Evolutionary conservation across 306 rosid genomes (phyloP).

Genomic region (Prinsepia uniflora): DNA sequence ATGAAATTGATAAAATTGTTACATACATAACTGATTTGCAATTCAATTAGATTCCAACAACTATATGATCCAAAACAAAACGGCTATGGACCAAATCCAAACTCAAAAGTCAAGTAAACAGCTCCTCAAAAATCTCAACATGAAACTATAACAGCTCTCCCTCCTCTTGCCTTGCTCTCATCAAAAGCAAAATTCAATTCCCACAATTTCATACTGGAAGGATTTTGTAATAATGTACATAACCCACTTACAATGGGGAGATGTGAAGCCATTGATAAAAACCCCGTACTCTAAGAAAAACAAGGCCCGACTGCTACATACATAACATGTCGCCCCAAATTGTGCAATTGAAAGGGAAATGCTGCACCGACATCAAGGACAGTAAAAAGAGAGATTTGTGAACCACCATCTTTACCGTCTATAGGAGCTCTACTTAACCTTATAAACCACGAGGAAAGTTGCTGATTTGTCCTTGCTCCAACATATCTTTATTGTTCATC

Average conservation of each 20-base stretch:
- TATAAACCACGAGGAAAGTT: constrained; percentile 80
- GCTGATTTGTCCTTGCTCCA: constrained; percentile 91
- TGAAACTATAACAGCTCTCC: constrained; percentile 34
- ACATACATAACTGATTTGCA: constrained; percentile 30
- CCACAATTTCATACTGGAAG: constrained; percentile 49
- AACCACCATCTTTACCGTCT: constrained; percentile 33
- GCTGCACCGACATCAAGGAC: constrained; percentile 29
- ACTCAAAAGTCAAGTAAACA: constrained; percentile 26
- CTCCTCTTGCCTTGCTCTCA: constrained; percentile 23
- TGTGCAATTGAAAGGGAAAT: constrained; percentile 31
- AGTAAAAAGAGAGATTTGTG: constrained; percentile 29
- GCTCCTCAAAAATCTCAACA: constrained; percentile 44
- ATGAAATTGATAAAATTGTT: constrained; percentile 27
- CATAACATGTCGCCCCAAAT: constrained; percentile 33
- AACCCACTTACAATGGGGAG: constrained; percentile 38
- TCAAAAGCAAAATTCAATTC: constrained; percentile 59
- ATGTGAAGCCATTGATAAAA: constrained; percentile 42
- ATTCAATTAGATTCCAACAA: constrained; percentile 30
- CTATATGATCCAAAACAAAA: constrained; percentile 36
- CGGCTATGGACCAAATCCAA: constrained; percentile 31
- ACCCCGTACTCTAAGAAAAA: constrained; percentile 33
- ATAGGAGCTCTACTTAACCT: constrained; percentile 28
- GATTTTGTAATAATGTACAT: constrained; percentile 66
- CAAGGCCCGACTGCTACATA: constrained; percentile 37
- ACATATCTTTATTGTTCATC: constrained; percentile 66